phyloP scores from a whole-genome alignment of 2,329 filamentous ascomycete species.

The Pseudonectria foliicola region DNA sequence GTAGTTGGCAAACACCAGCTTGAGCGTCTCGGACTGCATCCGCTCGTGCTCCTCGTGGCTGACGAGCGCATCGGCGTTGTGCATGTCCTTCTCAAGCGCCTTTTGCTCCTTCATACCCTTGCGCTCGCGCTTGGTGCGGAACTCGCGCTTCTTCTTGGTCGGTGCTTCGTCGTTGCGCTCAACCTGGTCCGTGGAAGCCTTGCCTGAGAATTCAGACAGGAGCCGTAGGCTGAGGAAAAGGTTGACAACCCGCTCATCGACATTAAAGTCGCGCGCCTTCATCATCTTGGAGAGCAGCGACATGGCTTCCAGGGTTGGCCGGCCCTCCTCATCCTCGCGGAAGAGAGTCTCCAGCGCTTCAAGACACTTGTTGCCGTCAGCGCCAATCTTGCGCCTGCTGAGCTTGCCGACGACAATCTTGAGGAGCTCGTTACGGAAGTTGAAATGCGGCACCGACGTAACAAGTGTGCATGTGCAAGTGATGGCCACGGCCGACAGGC shows the following conservation, averaged over 20 bases:
- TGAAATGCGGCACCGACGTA: slow-evolving; percentile 86
- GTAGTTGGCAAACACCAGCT: slow-evolving; percentile 91
- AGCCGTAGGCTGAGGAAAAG: slow-evolving; percentile 85
- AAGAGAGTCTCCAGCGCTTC: slow-evolving; percentile 78
- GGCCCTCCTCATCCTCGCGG: slow-evolving; percentile 79
- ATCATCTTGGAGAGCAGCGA: slow-evolving; percentile 89
- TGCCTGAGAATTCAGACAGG: slow-evolving; percentile 78
- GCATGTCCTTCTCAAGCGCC: slow-evolving; percentile 85
- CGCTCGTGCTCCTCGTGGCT: slow-evolving; percentile 87
- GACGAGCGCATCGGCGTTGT: slow-evolving; percentile 82
- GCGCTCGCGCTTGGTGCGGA: slow-evolving; percentile 79
- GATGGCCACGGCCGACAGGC: slow-evolving; percentile 68
- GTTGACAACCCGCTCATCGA: slow-evolving; percentile 82
- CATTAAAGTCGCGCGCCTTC: slow-evolving; percentile 73
- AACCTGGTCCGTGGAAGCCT: slow-evolving; percentile 70
- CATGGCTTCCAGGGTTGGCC: slow-evolving; percentile 79
- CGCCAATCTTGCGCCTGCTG: slow-evolving; percentile 62
- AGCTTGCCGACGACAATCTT: slow-evolving; percentile 83
- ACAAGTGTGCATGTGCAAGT: slow-evolving; percentile 79
- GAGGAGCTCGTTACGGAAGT: slow-evolving; percentile 82
- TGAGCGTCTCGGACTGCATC: slow-evolving; percentile 92
- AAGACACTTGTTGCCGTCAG: slow-evolving; percentile 69
- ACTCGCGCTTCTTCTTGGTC: slow-evolving; percentile 71
- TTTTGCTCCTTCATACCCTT: slow-evolving; percentile 84
- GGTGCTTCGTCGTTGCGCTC: slow-evolving; percentile 40